Evolutionary conservation across 169 alveolate genomes (phyloP).

Genomic region (Theileria sp.): DNA sequence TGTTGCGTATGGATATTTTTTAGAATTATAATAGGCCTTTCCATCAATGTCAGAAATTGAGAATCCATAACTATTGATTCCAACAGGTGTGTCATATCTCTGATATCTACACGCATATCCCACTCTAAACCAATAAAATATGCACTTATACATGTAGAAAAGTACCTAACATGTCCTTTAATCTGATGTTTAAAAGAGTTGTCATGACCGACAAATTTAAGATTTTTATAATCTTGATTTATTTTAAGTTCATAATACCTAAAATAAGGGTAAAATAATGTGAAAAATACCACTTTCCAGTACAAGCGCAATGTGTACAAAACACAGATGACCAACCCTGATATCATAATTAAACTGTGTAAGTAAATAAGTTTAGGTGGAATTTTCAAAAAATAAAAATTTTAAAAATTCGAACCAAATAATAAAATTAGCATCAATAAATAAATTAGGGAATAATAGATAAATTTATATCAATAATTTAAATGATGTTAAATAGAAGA

Average conservation of each 20-base stretch:
- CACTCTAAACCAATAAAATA: conserved; percentile 61
- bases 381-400: background rate
- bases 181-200: background rate
- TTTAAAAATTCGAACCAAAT: background rate
- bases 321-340: conserved; percentile 61
- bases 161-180: conserved; percentile 49
- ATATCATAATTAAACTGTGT: background rate
- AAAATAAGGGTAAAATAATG: conserved; percentile 32
- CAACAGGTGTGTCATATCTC: conserved; percentile 79
- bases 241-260: conserved; percentile 74
- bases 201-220: conserved; percentile 37
- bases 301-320: conserved; percentile 42
- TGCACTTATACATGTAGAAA: conserved; percentile 18
- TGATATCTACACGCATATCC: conserved; percentile 87
- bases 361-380: background rate
- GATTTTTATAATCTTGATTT: conserved; percentile 7
- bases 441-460: background rate
- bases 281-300: conserved; percentile 36
- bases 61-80: conserved; percentile 67
- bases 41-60: conserved; percentile 68
- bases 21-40: conserved; percentile 5
- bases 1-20: conserved; percentile 32
- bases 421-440: background rate
- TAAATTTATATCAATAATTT: background rate
- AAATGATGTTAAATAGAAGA: background rate